Conservation (phyloP, 1,284 basidiomycete genomes). For the Moesziomyces parantarcticus region DNA sequence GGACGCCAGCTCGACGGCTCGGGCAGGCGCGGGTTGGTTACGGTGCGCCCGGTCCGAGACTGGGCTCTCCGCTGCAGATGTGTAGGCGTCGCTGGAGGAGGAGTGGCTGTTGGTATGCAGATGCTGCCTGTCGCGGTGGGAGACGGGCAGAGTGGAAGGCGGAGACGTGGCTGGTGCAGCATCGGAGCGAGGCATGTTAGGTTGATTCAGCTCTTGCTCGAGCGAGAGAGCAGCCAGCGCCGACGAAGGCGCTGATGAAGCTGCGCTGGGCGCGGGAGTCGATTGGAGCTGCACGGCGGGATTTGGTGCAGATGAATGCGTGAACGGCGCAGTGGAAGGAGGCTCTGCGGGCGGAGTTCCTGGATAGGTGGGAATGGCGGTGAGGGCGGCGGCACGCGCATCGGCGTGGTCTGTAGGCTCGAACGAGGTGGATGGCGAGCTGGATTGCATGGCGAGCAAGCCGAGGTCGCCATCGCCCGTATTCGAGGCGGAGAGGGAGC, state of each 20-base stretch:
- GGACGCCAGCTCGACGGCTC: background rate
- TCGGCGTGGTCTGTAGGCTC: constrained; percentile 3
- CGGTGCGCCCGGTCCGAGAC: constrained; percentile 4
- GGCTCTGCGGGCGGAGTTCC: background rate
- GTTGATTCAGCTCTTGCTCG: constrained; percentile 15
- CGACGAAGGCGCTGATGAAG: constrained; percentile 27
- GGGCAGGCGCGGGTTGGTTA: background rate
- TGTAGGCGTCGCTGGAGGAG: constrained; percentile 22
- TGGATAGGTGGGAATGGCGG: constrained; percentile 18
- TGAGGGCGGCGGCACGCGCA: constrained; percentile 1
- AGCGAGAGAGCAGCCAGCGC: constrained; percentile 21
- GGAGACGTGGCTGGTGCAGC: background rate
- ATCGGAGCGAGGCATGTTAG: background rate
- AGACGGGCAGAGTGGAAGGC: constrained; percentile 6
- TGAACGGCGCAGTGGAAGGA: background rate
- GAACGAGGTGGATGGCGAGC: constrained; percentile 36
- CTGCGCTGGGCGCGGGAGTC: background rate
- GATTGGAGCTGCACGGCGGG: background rate
- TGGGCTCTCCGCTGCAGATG: constrained; percentile 24
- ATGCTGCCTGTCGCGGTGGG: constrained; percentile 5
- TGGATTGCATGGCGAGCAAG: constrained; percentile 35
- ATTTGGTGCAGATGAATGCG: background rate
- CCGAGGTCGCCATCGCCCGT: constrained; percentile 45
- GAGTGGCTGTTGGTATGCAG: constrained; percentile 13
- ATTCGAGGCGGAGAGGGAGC: constrained; percentile 9